A percentile compares a stretch with the other conserved stretches of the same genome.
phyloP scores from a whole-genome alignment of 495 filamentous ascomycete genomes.

The Evansstolkia leycettana region DNA sequence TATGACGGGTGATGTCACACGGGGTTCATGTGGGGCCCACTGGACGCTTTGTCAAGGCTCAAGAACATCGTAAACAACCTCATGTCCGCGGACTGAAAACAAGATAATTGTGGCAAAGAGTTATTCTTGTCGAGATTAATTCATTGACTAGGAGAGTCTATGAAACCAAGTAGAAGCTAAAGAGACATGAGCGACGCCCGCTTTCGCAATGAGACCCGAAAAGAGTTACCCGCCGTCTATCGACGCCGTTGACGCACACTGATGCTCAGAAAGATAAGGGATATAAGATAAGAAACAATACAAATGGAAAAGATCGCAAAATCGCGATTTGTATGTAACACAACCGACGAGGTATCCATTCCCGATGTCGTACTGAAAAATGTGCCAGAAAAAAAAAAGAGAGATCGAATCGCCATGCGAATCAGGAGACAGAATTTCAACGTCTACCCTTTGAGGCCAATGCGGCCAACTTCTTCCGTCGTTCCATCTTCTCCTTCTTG shows the following conservation, averaged over 20 bases:
- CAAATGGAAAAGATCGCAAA: too few species aligned
- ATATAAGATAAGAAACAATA: background rate
- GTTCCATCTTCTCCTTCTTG: constrained; percentile 44
- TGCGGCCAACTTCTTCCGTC: constrained; percentile 36
- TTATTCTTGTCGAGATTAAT: constrained; percentile 1
- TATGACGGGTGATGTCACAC: constrained; percentile 30
- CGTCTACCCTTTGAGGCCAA: constrained; percentile 30
- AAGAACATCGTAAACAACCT: too few species aligned
- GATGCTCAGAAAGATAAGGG: constrained; percentile 14
- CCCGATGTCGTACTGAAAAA: constrained; percentile 9
- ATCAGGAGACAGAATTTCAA: constrained; percentile 6
- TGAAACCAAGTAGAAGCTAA: background rate
- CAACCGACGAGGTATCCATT: background rate
- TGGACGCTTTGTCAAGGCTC: too few species aligned
- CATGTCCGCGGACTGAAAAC: too few species aligned
- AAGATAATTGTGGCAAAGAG: too few species aligned
- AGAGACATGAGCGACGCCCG: constrained; percentile 14
- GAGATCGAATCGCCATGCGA: constrained; percentile 5
- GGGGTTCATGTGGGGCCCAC: constrained; percentile 21
- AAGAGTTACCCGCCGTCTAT: constrained; percentile 18
- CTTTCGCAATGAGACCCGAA: constrained; percentile 10
- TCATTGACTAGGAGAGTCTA: constrained; percentile 1
- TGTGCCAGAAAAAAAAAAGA: constrained; percentile 5
- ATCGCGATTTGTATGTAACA: background rate
- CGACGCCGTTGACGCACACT: constrained; percentile 10